These are phyloP conservation scores for Globisporangium barbulae DNA, from an alignment of 352 stramenopile species.

Conservation along the genomic window DNA sequence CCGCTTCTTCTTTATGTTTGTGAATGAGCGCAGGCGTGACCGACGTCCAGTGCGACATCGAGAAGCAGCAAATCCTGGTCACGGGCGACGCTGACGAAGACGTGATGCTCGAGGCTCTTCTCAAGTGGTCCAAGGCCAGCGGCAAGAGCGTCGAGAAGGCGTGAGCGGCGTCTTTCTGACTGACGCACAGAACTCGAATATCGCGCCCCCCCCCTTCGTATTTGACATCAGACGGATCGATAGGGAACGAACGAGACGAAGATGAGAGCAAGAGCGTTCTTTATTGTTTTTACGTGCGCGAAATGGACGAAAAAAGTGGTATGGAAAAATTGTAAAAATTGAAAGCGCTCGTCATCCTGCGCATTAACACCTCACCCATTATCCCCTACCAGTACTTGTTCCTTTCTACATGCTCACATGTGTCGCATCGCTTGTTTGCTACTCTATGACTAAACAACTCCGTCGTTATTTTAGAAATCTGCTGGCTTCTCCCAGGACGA, in stretches of 20 bases:
- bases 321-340: conserved; percentile 5
- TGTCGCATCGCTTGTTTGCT: neutral
- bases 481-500: conserved; percentile 78
- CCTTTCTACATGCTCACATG: neutral
- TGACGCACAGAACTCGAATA: neutral
- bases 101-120: conserved; percentile 79
- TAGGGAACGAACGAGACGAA: neutral
- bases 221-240: neutral
- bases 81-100: conserved; percentile 73
- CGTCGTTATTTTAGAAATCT: conserved; percentile 31
- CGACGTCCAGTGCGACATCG: conserved; percentile 83
- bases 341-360: neutral
- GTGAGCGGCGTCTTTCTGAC: conserved; percentile 22
- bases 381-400: neutral
- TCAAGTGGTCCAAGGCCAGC: conserved; percentile 88
- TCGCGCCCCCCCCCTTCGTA: neutral
- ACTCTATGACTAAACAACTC: neutral
- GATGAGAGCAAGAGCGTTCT: neutral
- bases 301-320: conserved; percentile 2
- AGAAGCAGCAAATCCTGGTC: conserved; percentile 85
- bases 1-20: neutral
- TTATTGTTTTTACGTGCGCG: neutral
- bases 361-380: neutral
- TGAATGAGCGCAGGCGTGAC: conserved; percentile 50
- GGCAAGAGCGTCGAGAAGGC: conserved; percentile 84